Conservation (phyloP, 192 early-diverging fungal genomes). For the Podila epicladia region DNA sequence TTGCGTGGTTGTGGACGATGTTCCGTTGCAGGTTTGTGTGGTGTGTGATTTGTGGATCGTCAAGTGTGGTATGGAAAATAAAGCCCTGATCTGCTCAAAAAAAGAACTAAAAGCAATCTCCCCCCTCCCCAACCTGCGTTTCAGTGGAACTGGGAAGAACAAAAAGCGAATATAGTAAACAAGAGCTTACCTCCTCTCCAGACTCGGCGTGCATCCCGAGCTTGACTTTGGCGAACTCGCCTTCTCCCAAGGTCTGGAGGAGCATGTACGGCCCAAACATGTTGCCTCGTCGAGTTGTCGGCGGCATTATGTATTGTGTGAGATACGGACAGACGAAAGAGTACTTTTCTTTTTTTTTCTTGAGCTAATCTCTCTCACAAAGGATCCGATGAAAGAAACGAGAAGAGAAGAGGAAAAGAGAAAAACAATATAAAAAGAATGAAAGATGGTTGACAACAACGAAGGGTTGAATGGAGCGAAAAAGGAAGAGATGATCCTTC, state of each 20-base stretch:
- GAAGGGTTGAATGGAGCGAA: neutral
- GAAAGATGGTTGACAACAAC: neutral
- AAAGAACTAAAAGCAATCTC: neutral
- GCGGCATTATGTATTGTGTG: conserved; percentile 16
- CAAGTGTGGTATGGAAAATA: conserved; percentile 2
- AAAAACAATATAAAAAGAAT: neutral
- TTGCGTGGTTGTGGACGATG: neutral
- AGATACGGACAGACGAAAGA: neutral
- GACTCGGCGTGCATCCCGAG: conserved; percentile 88
- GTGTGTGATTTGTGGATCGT: neutral
- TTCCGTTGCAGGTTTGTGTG: neutral
- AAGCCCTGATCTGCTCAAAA: neutral
- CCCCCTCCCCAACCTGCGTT: neutral
- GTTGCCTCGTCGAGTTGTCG: conserved; percentile 61
- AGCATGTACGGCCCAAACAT: conserved; percentile 94
- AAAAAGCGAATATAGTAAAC: neutral
- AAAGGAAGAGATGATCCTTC: neutral
- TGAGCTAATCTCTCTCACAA: neutral
- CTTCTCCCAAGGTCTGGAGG: conserved; percentile 96
- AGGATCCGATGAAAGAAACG: neutral
- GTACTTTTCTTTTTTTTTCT: too few species aligned
- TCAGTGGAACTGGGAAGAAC: neutral
- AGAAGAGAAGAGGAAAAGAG: neutral
- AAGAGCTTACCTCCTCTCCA: conserved; percentile 68
- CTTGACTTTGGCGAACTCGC: conserved; percentile 99